phyloP scores from a whole-genome alignment of 2,329 filamentous ascomycete genomes.

The Paracoccidioides brasiliensis region DNA sequence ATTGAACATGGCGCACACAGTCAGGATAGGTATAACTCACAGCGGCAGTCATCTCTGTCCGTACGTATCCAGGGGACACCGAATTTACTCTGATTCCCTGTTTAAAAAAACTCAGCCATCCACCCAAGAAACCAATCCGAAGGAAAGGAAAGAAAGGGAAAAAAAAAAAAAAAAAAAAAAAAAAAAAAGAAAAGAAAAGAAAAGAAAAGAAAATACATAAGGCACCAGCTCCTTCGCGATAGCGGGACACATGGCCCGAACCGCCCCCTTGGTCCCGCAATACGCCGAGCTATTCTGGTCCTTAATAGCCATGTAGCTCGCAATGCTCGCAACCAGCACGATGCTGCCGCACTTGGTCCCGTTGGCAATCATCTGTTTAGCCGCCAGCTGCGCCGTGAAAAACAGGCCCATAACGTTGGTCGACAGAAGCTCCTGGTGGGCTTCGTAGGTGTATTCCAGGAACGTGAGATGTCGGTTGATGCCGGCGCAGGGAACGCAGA shows the following conservation, averaged over 20 bases:
- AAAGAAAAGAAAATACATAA: conserved; percentile 16
- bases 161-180: background rate
- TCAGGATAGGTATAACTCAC: background rate
- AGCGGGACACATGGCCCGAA: conserved; percentile 34
- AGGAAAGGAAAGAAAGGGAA: background rate
- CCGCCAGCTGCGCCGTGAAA: conserved; percentile 37
- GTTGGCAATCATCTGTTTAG: conserved; percentile 40
- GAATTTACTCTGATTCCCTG: conserved; percentile 32
- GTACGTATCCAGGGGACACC: conserved; percentile 30
- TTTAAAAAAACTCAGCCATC: conserved; percentile 15
- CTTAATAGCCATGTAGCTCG: conserved; percentile 38
- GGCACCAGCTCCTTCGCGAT: conserved; percentile 35
- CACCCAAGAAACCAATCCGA: background rate
- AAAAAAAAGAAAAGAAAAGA: background rate
- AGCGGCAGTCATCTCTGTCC: conserved; percentile 38
- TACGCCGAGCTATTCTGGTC: conserved; percentile 38
- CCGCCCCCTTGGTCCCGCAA: conserved; percentile 37
- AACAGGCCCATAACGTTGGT: conserved; percentile 36
- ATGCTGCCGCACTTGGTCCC: conserved; percentile 40
- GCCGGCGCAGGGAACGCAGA: conserved; percentile 74
- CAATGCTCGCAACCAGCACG: conserved; percentile 42
- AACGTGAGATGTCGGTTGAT: conserved; percentile 52
- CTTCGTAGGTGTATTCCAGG: conserved; percentile 32
- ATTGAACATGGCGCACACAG: too few relatives aligned
- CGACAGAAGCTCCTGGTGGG: conserved; percentile 29